Base-by-base conservation (phyloP, 2,329 filamentous ascomycete genomes). In the Rhytidhysteron rufulum region DNA sequence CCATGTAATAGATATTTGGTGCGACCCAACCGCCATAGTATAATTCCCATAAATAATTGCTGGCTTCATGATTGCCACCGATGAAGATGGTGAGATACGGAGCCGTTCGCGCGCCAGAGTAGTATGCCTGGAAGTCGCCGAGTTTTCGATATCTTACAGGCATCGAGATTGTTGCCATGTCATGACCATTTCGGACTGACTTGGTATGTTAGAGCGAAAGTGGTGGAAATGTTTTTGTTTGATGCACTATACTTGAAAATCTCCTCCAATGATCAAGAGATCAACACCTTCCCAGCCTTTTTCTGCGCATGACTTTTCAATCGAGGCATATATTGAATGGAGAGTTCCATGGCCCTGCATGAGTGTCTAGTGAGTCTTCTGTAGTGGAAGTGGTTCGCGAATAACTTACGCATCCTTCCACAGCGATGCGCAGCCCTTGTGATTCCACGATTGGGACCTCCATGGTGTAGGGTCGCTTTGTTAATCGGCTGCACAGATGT, bases 1-100 rank as follows among this genome's bases (percentile, higher is more conserved):
- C 93, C 63, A 97, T 77, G 68, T 96, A 98, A 73, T 96, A 98
- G 48, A 98, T 97, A 52, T 93, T 95, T 7, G 88, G 89, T 6
- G 91, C 91, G 5, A 88, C 93, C 93, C 93, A 98, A 37, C 93
- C 93, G 37, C 93, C 93, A 60, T 97, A 95, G 70, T 88, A 95
- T 0, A 98, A 78, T 67, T 98, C 93, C 73, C 83, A 93, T 4
- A 95, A 72, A 65, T 97, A 82, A 37, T 86, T 89, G 56, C 86
- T 86, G 1, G 93, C 91, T 69, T 98, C 93, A 58, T 98, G 93
- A 60, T 98, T 98, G 2, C 93, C 93, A 31, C 84, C 90, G 37
- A 95, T 83, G 67, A 97, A 97, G 32, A 97, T 72, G 13, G 93
- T 98, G 33, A 95, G 75, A 60, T 89, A 95, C 0, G 93, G 93